Conservation (phyloP, 371 early-diverging fungal genomes). For the Lichtheimia hyalospora region DNA sequence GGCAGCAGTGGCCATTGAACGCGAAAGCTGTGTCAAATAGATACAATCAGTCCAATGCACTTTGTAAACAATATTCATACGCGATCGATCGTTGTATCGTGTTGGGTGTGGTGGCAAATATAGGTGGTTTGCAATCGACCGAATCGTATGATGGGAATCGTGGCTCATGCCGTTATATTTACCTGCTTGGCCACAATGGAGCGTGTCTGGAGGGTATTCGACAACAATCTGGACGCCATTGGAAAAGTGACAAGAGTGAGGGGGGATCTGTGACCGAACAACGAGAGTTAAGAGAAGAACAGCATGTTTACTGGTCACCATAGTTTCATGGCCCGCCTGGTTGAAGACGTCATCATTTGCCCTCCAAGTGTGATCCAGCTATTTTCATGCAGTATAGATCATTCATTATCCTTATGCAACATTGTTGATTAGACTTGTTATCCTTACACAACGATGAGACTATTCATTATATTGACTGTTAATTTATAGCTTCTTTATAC, state of each 20-base stretch:
- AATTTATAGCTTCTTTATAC: too few relatives aligned
- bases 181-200: slow-evolving; percentile 22
- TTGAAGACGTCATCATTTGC: neutral
- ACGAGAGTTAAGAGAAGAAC: neutral
- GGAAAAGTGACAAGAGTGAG: slow-evolving; percentile 13
- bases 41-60: neutral
- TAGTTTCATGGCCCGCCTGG: neutral
- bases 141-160: neutral
- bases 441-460: too few relatives aligned
- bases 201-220: slow-evolving; percentile 23
- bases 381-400: too few relatives aligned
- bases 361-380: too few relatives aligned
- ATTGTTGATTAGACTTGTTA: too few relatives aligned
- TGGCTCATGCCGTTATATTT: slow-evolving; percentile 1
- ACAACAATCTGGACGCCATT: slow-evolving; percentile 27
- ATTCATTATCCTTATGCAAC: too few relatives aligned
- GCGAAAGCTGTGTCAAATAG: slow-evolving; percentile 12
- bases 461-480: too few relatives aligned
- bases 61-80: neutral
- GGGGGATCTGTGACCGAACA: slow-evolving; percentile 3
- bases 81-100: neutral
- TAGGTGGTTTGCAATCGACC: neutral
- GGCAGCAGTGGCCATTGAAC: slow-evolving; percentile 23
- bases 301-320: neutral
- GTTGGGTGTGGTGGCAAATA: neutral